Evolutionary conservation across 1,284 basidiomycete genomes (phyloP).

Genomic region (Pyrrhoderma lamaoense): DNA sequence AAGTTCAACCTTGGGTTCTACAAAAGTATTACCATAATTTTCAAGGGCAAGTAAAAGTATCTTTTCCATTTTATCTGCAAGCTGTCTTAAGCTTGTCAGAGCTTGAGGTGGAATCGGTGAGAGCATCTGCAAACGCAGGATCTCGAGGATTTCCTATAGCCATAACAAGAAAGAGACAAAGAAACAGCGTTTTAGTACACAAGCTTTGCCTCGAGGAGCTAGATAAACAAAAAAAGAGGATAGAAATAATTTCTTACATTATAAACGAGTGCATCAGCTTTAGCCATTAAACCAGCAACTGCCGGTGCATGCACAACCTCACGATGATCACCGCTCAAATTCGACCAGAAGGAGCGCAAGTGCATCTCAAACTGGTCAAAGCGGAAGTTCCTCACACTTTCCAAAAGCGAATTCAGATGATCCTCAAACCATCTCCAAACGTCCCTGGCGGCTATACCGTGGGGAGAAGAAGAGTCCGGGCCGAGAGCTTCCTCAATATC

Average conservation of each 20-base stretch:
- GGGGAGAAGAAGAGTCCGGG: constrained; percentile 54
- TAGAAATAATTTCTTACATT: constrained; percentile 49
- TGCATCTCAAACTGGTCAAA: constrained; percentile 86
- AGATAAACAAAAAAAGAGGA: background rate
- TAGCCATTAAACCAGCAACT: constrained; percentile 80
- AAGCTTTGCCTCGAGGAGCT: background rate
- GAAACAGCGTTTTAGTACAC: background rate
- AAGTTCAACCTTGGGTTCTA: constrained; percentile 82
- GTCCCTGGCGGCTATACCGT: constrained; percentile 70
- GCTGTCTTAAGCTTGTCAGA: constrained; percentile 63
- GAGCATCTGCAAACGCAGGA: constrained; percentile 75
- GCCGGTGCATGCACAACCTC: constrained; percentile 83
- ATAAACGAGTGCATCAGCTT: constrained; percentile 81
- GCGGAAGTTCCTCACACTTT: constrained; percentile 67
- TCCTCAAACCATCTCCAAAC: constrained; percentile 85
- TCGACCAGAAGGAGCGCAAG: constrained; percentile 75
- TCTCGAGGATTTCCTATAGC: constrained; percentile 77
- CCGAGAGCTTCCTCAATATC: constrained; percentile 80
- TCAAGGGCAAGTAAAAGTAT: constrained; percentile 74
- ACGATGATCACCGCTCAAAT: constrained; percentile 61
- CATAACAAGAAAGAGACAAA: background rate
- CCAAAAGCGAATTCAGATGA: constrained; percentile 71
- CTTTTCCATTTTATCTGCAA: constrained; percentile 89
- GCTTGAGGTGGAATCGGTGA: constrained; percentile 64
- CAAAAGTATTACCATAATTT: constrained; percentile 80